phyloP scores from a whole-genome alignment of 2,329 filamentous ascomycete species.

The Alternaria novae-zelandiae region DNA sequence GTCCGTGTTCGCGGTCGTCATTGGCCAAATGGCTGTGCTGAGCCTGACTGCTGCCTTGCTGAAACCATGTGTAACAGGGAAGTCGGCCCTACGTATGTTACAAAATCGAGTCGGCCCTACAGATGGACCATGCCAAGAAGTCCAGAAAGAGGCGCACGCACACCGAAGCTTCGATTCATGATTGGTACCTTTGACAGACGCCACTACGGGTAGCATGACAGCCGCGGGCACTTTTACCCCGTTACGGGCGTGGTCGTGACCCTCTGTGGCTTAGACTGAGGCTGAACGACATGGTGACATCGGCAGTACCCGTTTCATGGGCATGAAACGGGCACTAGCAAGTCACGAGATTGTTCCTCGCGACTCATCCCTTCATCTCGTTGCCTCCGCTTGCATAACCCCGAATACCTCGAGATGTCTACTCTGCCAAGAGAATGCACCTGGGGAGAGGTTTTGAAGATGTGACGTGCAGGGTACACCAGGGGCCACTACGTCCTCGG shows the following conservation, averaged over 20 bases:
- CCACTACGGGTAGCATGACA: neutral
- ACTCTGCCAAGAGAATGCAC: constrained; percentile 4
- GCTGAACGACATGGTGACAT: neutral
- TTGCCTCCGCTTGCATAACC: neutral
- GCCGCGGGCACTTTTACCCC: neutral
- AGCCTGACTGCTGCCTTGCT: neutral
- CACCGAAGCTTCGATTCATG: neutral
- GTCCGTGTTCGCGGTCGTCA: neutral
- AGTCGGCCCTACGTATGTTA: neutral
- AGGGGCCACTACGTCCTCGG: neutral
- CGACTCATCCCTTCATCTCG: neutral
- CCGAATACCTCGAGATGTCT: neutral
- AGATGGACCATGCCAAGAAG: neutral
- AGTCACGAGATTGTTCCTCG: neutral
- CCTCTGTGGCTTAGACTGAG: neutral
- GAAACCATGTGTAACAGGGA: neutral
- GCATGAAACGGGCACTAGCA: neutral
- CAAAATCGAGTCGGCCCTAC: neutral
- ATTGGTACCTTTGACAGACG: neutral
- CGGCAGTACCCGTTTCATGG: neutral
- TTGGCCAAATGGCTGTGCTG: neutral
- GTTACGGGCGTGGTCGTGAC: neutral
- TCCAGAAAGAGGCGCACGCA: neutral
- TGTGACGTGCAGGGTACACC: constrained; percentile 1
- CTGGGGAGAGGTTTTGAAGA: neutral